Percentiles rank a stretch among this genome's conserved stretches.
Evolutionary conservation across 148 eudicot species (phyloP).

Genomic region (Cornus florida): DNA sequence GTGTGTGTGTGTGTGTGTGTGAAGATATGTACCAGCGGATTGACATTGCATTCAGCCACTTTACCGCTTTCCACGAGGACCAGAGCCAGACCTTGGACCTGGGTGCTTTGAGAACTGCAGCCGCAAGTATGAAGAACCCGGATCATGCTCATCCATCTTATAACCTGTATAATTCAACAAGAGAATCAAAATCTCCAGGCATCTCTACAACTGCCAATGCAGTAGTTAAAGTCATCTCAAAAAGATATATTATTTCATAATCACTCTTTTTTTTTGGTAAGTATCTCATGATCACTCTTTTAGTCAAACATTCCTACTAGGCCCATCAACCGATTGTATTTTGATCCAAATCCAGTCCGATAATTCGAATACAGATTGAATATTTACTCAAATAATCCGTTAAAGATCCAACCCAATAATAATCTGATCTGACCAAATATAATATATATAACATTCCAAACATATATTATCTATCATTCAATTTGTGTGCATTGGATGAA

Average conservation of each 20-base stretch:
- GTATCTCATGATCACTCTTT: not conserved
- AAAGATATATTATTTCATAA: not conserved
- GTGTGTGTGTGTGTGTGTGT: no score
- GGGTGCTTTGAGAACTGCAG: slow-evolving; percentile 72
- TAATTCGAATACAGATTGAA: no score
- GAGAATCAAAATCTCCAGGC: slow-evolving; percentile 11
- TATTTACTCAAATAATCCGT: no score
- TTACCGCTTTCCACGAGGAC: slow-evolving; percentile 53
- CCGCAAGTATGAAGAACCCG: slow-evolving; percentile 53
- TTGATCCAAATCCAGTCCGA: not conserved
- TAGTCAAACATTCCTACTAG: not conserved
- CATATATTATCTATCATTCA: no score
- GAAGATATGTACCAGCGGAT: not conserved
- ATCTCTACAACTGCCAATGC: not conserved
- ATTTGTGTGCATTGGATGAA: no score
- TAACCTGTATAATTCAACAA: slow-evolving; percentile 43
- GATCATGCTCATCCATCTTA: slow-evolving; percentile 71
- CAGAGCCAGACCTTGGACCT: slow-evolving; percentile 61
- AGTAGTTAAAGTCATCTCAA: not conserved
- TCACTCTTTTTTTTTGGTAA: not conserved
- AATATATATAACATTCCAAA: no score
- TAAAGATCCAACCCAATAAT: no score
- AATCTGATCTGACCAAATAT: no score
- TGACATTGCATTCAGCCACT: not conserved
- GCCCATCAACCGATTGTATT: no score